Base-by-base conservation (phyloP, 2,329 filamentous ascomycete genomes). In the Tolypocladium inflatum region DNA sequence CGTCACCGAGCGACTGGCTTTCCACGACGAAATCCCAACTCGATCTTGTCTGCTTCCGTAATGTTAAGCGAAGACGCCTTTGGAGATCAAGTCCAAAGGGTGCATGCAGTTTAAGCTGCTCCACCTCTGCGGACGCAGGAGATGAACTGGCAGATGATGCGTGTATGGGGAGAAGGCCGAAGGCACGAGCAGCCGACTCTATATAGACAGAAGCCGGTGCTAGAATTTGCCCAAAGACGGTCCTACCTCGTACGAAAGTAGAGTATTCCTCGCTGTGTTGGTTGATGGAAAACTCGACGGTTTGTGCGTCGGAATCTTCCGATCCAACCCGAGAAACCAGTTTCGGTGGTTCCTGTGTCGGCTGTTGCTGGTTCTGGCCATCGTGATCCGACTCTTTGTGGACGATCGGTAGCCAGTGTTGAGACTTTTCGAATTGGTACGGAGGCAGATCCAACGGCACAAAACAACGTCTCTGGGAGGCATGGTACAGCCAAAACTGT, bases 391-490 rank as follows among this genome's bases (percentile, higher is more conserved):
- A 17, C 4, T 15, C 39, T 23, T 55, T 55, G 26, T 1, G 7
- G 17, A 55, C 21, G 5, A 30, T 39, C 1, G 63, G 59, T 19
- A 67, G 59, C 67, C 69, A 70, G 53, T 69, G 64, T 0, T 57
- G 55, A 5, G 59, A 63, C 54, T 67, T 65, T 15, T 67, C 64
- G 42, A 70, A 71, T 37, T 69, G 68, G 23, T 70, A 69, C 0
- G 63, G 59, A 4, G 70, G 68, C n/a, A 71, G 56, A 23, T 60
- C 60, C 4, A 68, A 30, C 17, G 23, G 11, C 4, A 9, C 17
- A 61, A 67, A 6, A 59, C 38, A 4, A 19, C 2, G 26, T 55
- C 53, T 30, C 65, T 61, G 21, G 9, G 17, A 9, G 55, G 57
- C 45, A 33, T 70, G 64, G 42, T 66, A 65, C 0, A 55, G 53